A percentile compares a stretch with the other conserved stretches of the same genome.
phyloP scores from a whole-genome alignment of 2,329 filamentous ascomycete species.

The Scytalidium lignicola region DNA sequence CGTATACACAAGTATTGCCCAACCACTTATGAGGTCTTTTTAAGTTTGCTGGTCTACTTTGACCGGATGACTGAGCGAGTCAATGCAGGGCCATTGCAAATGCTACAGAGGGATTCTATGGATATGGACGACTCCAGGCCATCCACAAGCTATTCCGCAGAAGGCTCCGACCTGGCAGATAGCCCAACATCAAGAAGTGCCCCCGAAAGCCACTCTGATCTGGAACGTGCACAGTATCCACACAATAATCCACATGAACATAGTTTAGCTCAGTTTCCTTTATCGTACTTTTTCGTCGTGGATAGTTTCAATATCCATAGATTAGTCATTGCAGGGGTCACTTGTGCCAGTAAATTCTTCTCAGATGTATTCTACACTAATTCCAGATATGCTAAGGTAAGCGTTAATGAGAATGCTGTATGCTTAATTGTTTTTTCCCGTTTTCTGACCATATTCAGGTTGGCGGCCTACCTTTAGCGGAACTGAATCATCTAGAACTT shows the following conservation, averaged over 20 bases:
- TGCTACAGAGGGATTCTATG: slow-evolving; percentile 41
- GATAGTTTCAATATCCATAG: slow-evolving; percentile 99
- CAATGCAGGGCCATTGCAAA: slow-evolving; percentile 72
- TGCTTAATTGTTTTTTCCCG: slow-evolving; percentile 12
- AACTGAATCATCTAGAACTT: slow-evolving; percentile 92
- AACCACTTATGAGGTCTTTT: slow-evolving; percentile 95
- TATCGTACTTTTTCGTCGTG: slow-evolving; percentile 81
- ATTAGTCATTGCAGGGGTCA: slow-evolving; percentile 92
- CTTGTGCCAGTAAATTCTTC: slow-evolving; percentile 98
- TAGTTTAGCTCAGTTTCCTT: slow-evolving; percentile 20
- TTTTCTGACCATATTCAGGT: slow-evolving; percentile 56
- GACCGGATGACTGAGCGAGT: slow-evolving; percentile 98
- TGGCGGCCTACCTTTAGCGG: slow-evolving; percentile 82
- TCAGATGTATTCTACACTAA: slow-evolving; percentile 99
- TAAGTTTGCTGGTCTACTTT: slow-evolving; percentile 94
- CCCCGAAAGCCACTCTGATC: slow-evolving; percentile 19
- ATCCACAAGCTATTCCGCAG: slow-evolving; percentile 22
- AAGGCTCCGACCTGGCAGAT: slow-evolving; percentile 26
- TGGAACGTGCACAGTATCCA: slow-evolving; percentile 22
- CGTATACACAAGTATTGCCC: slow-evolving; percentile 99
- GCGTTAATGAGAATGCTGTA: slow-evolving; percentile 13
- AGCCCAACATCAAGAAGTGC: slow-evolving; percentile 21
- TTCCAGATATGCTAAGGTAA: slow-evolving; percentile 96
- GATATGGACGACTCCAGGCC: slow-evolving; percentile 21
- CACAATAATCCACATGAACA: slow-evolving; percentile 19